Base-by-base conservation (phyloP, 768 basidiomycete genomes). In the Psilocybe subaeruginosa region DNA sequence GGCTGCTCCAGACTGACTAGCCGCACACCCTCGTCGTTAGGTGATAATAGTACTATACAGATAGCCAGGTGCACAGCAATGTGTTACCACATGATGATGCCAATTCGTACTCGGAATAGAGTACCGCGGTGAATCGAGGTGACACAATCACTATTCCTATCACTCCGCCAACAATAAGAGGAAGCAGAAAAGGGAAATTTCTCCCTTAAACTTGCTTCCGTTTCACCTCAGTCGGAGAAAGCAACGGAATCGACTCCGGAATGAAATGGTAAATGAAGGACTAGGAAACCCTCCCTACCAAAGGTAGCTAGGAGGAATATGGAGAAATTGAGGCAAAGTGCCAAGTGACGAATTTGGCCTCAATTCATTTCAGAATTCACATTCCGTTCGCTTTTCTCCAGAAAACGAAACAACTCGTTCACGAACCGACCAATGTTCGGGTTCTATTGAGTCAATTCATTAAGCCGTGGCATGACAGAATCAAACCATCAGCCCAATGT, bases 401-500 rank as follows among this genome's bases (percentile, higher is more conserved):
- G 39, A 46, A 47, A 31, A 59, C 45, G 19, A 43, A 17, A 30
- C 52, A 23, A 59, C 29, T 54, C 51, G 58, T 35, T 49, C 30
- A 16, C 19, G 59, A 60, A 60, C 54, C 59, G 47, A 47, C 31
- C 48, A 45, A 43, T 12, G 41, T 7, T 43, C 41, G 41, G 41
- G 14, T 43, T 43, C 41, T 43, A 43, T 43, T 43, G 14, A 43
- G 41, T 43, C 41, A 16, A 43, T 43, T 43, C 41, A 43, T 43
- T 43, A 43, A 43, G 41, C 41, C n/a, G 14, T 43, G 41, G 41
- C 41, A 47, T 57, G 56, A 58, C 61, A 62, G 43, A 62, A 62
- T 62, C 61, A 62, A 62, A 56, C 61, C 61, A 62, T 62, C 61
- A 62, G 39, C 47, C 39, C 41, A 43, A 23, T 39, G 56, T 29